These are phyloP conservation scores for Phytophthora rubi DNA, from an alignment of 352 stramenopile species.

Conservation along the genomic window DNA sequence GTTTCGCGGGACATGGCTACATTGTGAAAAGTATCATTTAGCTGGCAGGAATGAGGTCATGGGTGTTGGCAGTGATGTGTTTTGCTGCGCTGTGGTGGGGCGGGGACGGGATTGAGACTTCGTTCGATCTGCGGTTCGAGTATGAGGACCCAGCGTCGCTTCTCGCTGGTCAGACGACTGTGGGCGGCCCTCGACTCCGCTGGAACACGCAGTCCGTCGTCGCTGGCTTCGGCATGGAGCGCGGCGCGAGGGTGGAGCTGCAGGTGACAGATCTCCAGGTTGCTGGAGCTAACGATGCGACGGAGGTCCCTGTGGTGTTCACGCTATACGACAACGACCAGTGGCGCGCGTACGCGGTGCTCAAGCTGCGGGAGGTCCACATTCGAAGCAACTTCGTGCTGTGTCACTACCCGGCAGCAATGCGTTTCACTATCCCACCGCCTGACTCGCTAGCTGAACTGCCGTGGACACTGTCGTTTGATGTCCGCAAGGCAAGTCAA, in stretches of 20 bases:
- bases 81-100: background rate
- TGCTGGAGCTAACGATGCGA: background rate
- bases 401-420: conserved; percentile 62
- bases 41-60: too few species aligned
- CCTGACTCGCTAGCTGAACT: conserved; percentile 9
- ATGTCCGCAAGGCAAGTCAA: conserved; percentile 50
- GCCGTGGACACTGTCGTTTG: conserved; percentile 36
- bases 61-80: background rate
- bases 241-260: conserved; percentile 48
- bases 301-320: conserved; percentile 53
- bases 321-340: conserved; percentile 69
- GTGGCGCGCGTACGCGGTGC: conserved; percentile 64
- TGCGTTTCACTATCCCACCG: conserved; percentile 51
- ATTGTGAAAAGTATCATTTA: background rate
- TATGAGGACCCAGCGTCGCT: conserved; percentile 17
- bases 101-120: conserved; percentile 12
- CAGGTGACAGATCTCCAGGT: conserved; percentile 34
- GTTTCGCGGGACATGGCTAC: conserved; percentile 25
- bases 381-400: conserved; percentile 60
- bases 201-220: conserved; percentile 76
- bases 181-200: conserved; percentile 31
- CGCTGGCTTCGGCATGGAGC: conserved; percentile 66
- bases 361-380: conserved; percentile 65
- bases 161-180: background rate
- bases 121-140: conserved; percentile 15